Base-by-base conservation (phyloP, 108 stramenopile species). In the Fragilaria radians region DNA sequence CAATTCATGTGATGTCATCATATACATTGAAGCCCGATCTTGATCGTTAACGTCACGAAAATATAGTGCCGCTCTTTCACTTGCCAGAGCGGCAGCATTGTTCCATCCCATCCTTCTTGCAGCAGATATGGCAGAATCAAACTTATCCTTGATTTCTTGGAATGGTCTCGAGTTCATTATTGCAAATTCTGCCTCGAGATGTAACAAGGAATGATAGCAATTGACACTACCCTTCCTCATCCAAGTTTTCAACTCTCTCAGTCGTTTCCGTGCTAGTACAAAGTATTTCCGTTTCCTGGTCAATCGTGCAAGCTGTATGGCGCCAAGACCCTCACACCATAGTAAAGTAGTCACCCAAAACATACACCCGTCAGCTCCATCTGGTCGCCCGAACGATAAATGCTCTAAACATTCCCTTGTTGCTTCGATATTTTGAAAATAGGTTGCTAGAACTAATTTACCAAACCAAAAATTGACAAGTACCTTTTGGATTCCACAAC, bases 41-140 rank as follows among this genome's bases (percentile, higher is more conserved):
- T 53, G 36, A 26, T 75, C 71, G 2, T 59, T 48, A 19, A 59
- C 30, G 26, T 64, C 59, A 36, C 52, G 14, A 29, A 80, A 75
- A 17, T 28, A 72, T 0, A 64, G 27, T 7, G 47, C 78, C 1
- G 67, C 62, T 28, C 62, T 52, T 52, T 80, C 78, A 45, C 62
- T 62, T 9, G 66, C 28, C 19, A 68, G 47, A 9, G 74, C 74
- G 24, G 62, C 67, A 32, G 53, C 48, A 19, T 72, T 65, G 9
- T 66, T 18, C 26, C 68, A 36, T 14, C 78, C 78, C 5, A 36
- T 5, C 1, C 74, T 50, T 19, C 63, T 67, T 27, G 64, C 55
- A 11, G 48, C 50, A 0, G 56, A 54, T 32, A 76, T 75, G 26
- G 73, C 66, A 14, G 32, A 30, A 27, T 63, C 68, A 49, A 59